A percentile compares a stretch with the other conserved stretches of the same genome.
These are phyloP conservation scores for Saccharomyces pastorianus DNA, from an alignment of 1,139 yeast species.

Conservation along the genomic window DNA sequence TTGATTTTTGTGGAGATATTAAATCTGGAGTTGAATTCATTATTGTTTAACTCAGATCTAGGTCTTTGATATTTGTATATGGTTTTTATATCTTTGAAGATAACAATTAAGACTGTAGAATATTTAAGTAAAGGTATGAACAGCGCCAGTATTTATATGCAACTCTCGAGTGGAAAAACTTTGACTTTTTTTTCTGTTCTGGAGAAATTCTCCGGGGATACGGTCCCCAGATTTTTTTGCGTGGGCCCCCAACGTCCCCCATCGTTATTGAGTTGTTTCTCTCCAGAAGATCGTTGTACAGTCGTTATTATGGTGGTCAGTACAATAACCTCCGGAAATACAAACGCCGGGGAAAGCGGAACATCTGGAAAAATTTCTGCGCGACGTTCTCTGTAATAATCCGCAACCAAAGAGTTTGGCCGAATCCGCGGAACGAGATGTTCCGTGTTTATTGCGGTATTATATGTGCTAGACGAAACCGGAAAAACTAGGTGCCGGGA, in stretches of 20 bases:
- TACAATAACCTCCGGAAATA: background rate
- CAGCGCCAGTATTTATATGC: background rate
- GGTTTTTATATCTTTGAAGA: background rate
- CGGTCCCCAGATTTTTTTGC: background rate
- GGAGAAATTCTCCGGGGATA: slow-evolving; percentile 1
- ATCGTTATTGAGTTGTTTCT: background rate
- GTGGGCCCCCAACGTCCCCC: background rate
- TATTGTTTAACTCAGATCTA: background rate
- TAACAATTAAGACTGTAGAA: slow-evolving; percentile 15
- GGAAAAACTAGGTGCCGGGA: background rate
- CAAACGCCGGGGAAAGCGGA: background rate
- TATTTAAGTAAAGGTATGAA: background rate
- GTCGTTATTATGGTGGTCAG: background rate
- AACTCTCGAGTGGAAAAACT: background rate
- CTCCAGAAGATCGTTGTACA: background rate
- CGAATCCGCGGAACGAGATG: background rate
- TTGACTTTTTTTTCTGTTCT: background rate
- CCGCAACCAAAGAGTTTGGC: background rate
- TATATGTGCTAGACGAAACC: background rate
- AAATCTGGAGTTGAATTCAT: slow-evolving; percentile 21
- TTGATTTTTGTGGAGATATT: slow-evolving; percentile 17
- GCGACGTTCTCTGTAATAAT: background rate
- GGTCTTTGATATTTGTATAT: background rate
- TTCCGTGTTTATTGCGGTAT: background rate
- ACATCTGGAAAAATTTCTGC: background rate